Evolutionary conservation across 192 early-diverging fungal genomes (phyloP).

Genomic region (Irineochytrium annulatum): DNA sequence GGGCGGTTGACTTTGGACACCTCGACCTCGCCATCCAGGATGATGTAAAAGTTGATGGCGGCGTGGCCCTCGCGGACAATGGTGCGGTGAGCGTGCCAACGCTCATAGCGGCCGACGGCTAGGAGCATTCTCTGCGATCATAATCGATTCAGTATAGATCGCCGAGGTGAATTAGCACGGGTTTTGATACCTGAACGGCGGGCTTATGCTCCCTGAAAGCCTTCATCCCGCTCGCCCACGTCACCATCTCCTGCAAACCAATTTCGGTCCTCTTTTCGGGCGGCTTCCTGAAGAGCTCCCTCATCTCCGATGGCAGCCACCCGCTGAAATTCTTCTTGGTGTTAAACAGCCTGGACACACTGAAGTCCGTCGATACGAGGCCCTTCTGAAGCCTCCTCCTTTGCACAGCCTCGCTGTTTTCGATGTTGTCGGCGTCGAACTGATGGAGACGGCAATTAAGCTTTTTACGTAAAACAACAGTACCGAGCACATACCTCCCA

Average conservation of each 20-base stretch:
- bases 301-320: slow-evolving; percentile 29
- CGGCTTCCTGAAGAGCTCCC: slow-evolving; percentile 31
- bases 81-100: slow-evolving; percentile 26
- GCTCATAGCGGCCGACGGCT: slow-evolving; percentile 24
- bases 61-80: slow-evolving; percentile 32
- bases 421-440: too few relatives aligned
- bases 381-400: not conserved
- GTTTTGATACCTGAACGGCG: not conserved
- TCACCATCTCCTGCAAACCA: slow-evolving; percentile 30
- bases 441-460: too few relatives aligned
- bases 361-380: slow-evolving; percentile 26
- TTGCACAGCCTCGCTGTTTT: too few relatives aligned
- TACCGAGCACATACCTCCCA: too few relatives aligned
- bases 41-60: slow-evolving; percentile 30
- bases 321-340: slow-evolving; percentile 30
- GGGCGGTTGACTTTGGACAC: slow-evolving; percentile 32
- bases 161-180: slow-evolving; percentile 3
- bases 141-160: slow-evolving; percentile 1
- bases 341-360: slow-evolving; percentile 33
- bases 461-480: too few relatives aligned
- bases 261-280: slow-evolving; percentile 12
- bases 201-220: slow-evolving; percentile 5
- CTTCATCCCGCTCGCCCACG: slow-evolving; percentile 6
- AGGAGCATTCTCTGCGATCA: slow-evolving; percentile 20
- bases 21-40: slow-evolving; percentile 42